Percentiles rank a stretch among this genome's conserved stretches.
These are phyloP conservation scores for Ogataea trehalophila DNA, from an alignment of 805 yeast genomes.

Conservation along the genomic window DNA sequence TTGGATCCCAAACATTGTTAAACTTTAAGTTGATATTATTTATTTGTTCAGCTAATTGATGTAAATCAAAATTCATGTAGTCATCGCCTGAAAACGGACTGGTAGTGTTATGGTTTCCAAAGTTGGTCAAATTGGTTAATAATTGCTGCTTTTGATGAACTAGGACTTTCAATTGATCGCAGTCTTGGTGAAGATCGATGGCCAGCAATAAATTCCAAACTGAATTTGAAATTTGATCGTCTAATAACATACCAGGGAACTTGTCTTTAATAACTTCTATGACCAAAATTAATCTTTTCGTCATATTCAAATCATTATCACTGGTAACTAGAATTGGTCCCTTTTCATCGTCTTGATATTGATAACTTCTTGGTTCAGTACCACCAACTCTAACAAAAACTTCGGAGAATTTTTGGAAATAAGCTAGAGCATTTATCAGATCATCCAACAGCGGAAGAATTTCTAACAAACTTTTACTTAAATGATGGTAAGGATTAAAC, in stretches of 20 bases:
- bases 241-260: conserved; percentile 67
- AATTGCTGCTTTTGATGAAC: conserved; percentile 48
- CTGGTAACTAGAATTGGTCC: conserved; percentile 3
- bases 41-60: conserved; percentile 57
- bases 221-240: conserved; percentile 54
- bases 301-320: conserved; percentile 26
- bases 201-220: conserved; percentile 49
- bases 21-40: conserved; percentile 64
- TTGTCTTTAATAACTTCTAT: conserved; percentile 52
- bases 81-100: conserved; percentile 26
- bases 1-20: conserved; percentile 71
- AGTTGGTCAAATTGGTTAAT: conserved; percentile 34
- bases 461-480: conserved; percentile 39
- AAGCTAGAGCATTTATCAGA: conserved; percentile 37
- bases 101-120: conserved; percentile 17
- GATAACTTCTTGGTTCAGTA: not conserved
- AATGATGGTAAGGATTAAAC: conserved; percentile 39
- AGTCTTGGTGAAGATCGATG: conserved; percentile 45
- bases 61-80: conserved; percentile 52
- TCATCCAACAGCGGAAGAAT: conserved; percentile 54
- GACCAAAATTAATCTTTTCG: conserved; percentile 48
- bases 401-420: conserved; percentile 33
- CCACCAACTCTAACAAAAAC: not conserved
- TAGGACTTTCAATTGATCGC: conserved; percentile 47
- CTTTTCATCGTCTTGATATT: conserved; percentile 5